Base-by-base conservation (phyloP, 768 basidiomycete species). In the Lactarius tabidus region DNA sequence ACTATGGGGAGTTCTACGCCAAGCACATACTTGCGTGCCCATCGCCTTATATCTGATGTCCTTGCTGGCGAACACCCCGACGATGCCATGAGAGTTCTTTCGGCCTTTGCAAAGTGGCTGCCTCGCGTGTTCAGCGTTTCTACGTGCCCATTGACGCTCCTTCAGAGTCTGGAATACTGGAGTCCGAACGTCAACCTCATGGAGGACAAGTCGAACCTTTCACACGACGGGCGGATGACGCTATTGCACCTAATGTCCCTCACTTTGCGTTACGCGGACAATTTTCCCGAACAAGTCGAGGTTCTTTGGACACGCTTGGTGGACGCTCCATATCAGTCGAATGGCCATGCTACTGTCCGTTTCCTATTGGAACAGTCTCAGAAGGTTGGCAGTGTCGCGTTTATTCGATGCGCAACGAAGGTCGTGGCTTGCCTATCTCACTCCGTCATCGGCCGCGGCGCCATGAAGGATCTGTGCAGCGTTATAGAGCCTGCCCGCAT, bases 281-380 rank as follows among this genome's bases (percentile, higher is more conserved):
- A 78, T 29, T 87, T 94, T 69, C 82, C 92, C 2, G 90, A 93
- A 67, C 93, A 94, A 71, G 82, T 97, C 52, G 79, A 87, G 10
- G 82, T 84, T 0, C 82, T 96, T 35, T 95, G 95, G 90, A 80
- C 82, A 8, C 85, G 86, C 62, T 78, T 96, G 17, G 89, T 93
- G 6, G 89, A 90, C 29, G 78, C 84, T 3, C 86, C 88, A 29
- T 80, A 86, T 69, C 81, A 86, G 61, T 80, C 83, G 28, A 93
- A 94, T 66, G 90, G 90, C 1, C 89, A 87, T 60, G 90, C 91
- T 3, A 80, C 93, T 18, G 80, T 91, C 57, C 83, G 88, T 35
- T 98, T 93, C 75, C 79, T 98, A 3, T 79, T 96, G 39, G 92
- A 94, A 69, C 93, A 96, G 71, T 90, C 92, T 1, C 86, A 89